These are phyloP conservation scores for Halocafeteria seosinensis DNA, from an alignment of 108 stramenopile species.

Conservation along the genomic window DNA sequence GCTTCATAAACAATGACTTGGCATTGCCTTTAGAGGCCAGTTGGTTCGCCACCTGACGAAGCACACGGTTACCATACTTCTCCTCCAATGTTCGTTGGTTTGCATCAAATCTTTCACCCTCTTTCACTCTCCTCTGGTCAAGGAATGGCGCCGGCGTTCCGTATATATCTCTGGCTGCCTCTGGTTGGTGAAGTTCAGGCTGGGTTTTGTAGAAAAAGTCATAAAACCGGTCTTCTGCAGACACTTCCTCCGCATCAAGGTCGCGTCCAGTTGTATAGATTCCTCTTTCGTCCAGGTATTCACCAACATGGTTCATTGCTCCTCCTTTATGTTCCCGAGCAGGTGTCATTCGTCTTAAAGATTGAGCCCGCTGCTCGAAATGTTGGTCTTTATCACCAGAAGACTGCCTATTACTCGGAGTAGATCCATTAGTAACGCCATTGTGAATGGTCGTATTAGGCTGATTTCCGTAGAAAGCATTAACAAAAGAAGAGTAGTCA, in stretches of 20 bases:
- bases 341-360: neutral
- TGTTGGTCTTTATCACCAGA: neutral
- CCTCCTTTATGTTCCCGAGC: neutral
- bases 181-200: neutral
- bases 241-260: neutral
- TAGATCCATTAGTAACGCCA: too few relatives aligned
- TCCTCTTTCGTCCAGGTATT: neutral
- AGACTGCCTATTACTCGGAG: neutral
- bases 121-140: neutral
- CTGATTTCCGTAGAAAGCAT: neutral
- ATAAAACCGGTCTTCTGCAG: neutral
- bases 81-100: neutral
- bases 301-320: neutral
- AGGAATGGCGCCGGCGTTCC: neutral
- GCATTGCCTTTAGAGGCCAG: neutral
- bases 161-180: neutral
- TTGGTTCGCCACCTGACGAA: neutral
- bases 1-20: conserved; percentile 3
- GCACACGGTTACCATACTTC: neutral
- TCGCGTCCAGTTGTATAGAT: neutral
- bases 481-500: neutral
- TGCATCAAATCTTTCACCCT: neutral
- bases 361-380: neutral
- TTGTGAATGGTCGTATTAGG: too few relatives aligned
- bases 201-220: neutral